phyloP scores from a whole-genome alignment of 2,329 filamentous ascomycete species.

The Venturia oleaginea region DNA sequence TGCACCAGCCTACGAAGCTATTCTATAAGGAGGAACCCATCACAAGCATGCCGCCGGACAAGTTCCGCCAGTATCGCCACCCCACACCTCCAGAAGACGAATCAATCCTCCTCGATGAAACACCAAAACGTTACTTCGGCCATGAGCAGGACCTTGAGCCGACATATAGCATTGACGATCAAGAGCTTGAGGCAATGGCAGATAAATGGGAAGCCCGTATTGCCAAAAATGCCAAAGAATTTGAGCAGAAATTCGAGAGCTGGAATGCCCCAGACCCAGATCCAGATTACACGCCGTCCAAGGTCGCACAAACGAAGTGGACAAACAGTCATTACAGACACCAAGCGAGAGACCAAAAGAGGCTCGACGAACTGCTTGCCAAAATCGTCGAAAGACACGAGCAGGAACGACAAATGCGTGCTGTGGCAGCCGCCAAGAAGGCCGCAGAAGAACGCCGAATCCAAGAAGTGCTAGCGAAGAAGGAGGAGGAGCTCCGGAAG shows the following conservation, averaged over 20 bases:
- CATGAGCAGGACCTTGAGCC: constrained; percentile 4
- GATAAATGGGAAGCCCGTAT: not conserved
- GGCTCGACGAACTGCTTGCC: not conserved
- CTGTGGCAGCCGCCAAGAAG: not conserved
- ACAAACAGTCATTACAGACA: not conserved
- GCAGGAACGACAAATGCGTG: not conserved
- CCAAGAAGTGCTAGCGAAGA: not conserved
- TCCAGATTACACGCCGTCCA: not conserved
- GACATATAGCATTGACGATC: not conserved
- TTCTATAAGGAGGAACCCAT: not conserved
- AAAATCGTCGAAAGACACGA: not conserved
- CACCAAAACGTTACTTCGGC: constrained; percentile 2
- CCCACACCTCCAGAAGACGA: not conserved
- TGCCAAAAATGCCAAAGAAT: not conserved
- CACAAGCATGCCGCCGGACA: not conserved
- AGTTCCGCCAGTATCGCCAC: constrained; percentile 1
- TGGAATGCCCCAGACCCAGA: not conserved
- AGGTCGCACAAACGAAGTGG: not conserved
- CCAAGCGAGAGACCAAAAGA: not conserved
- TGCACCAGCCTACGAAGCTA: constrained; percentile 5
- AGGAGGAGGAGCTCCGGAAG: not conserved
- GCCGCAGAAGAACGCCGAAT: constrained; percentile 8
- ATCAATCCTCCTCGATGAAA: not conserved
- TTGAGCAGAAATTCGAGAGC: not conserved
- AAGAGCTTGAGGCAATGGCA: not conserved